Evolutionary conservation across 257 asterid genomes (phyloP), one percentile per base, ranked within the genome.

Genomic region (Forsythia viridissima): DNA sequence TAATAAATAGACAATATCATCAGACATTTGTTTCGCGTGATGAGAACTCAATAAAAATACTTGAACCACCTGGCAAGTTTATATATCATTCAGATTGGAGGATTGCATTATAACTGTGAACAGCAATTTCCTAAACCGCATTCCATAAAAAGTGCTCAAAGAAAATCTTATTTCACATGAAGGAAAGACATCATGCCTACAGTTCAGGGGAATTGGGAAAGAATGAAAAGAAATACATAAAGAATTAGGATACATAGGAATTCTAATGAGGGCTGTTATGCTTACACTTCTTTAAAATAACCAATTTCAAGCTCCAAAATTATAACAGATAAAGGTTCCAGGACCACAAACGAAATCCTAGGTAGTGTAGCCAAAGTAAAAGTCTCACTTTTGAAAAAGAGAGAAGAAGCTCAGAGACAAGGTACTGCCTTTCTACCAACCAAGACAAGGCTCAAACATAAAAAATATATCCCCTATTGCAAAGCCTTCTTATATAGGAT

Each of bases 1-100:
- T 52, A 75, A 73, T 77, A 78, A 43, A 63, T 18, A 57, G 72
- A 71, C 12, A 70, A 72, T 69, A 77, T 79, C 76, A 76, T 51
- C 52, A n/a, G 66, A 41, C 39, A 30, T 61, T 76, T 20, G 72
- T 44, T 61, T 10, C 38, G 37, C 75, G 37, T 38, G 41, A 79
- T 12, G 15, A 30, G 30, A 77, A 9, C 37, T n/a, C n/a, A 36
- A 70, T 4, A 21, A 46, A 61, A 57, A 59, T 71, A 76, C 57
- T 20, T 39, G 71, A 78, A 74, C 81, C 72, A 75, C 41, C 57
- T n/a, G 30, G 11, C 20, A 65, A 18, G 51, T 40, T 46, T 41
- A 70, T 61, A 20, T 15, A 66, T 69, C 38, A 66, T 70, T 24
- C 51, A 43, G 20, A 65, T 40, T 21, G 46, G 71, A 38, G 36